Evolutionary conservation across 2,329 filamentous ascomycete genomes (phyloP).

Genomic region (Rutstroemia sp.): DNA sequence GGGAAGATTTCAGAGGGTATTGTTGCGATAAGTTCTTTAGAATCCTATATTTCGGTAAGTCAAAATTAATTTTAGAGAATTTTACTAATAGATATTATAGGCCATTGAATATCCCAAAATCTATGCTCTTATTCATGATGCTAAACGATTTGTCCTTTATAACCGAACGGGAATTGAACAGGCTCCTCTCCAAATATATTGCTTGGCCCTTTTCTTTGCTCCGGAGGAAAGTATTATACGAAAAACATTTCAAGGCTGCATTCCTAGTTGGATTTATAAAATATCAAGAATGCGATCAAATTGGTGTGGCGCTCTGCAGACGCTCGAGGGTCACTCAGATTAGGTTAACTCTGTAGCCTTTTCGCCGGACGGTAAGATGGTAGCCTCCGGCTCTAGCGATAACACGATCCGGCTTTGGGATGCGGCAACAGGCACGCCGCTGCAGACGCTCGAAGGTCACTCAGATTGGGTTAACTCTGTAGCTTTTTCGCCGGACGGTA

Average conservation of each 20-base stretch:
- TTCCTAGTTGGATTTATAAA: neutral
- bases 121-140: neutral
- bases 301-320: neutral
- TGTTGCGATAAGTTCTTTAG: conserved; percentile 9
- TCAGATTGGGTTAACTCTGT: too few relatives aligned
- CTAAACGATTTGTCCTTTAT: conserved; percentile 1
- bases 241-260: conserved; percentile 2
- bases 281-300: neutral
- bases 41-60: neutral
- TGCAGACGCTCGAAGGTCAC: neutral
- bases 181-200: conserved; percentile 30
- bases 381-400: neutral
- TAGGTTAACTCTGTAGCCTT: neutral
- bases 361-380: neutral
- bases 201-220: conserved; percentile 27
- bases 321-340: neutral
- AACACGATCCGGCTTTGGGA: neutral
- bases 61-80: too few relatives aligned
- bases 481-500: too few relatives aligned
- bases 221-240: conserved; percentile 26
- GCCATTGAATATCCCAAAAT: too few relatives aligned
- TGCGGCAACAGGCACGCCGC: neutral
- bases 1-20: conserved; percentile 14
- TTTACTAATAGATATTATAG: neutral
- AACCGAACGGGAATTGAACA: neutral